A percentile compares a stretch with the other conserved stretches of the same genome.
Evolutionary conservation across 2,329 filamentous ascomycete genomes (phyloP).

Genomic region (Colletotrichum sp.): DNA sequence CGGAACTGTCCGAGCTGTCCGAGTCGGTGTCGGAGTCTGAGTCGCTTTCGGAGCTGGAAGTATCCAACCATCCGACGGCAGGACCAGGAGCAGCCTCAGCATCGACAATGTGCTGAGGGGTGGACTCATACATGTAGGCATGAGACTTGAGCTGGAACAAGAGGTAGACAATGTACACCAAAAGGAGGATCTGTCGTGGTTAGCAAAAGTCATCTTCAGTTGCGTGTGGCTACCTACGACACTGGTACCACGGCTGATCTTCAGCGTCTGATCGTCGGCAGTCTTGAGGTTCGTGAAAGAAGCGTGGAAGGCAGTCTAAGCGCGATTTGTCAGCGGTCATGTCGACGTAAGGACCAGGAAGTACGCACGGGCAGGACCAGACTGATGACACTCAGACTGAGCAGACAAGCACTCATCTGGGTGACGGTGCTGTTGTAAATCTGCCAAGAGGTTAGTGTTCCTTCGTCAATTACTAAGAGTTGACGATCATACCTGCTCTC

Average conservation of each 20-base stretch:
- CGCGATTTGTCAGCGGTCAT: constrained; percentile 23
- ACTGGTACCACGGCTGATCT: constrained; percentile 89
- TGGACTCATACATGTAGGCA: constrained; percentile 90
- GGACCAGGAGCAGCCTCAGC: constrained; percentile 88
- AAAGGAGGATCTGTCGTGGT: constrained; percentile 65
- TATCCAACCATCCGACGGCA: constrained; percentile 80
- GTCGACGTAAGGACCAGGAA: constrained; percentile 41
- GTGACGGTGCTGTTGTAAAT: constrained; percentile 96
- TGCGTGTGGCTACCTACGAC: constrained; percentile 60
- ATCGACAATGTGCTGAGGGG: constrained; percentile 90
- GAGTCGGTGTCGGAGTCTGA: constrained; percentile 72
- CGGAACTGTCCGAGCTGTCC: constrained; percentile 61
- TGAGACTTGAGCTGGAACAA: constrained; percentile 93
- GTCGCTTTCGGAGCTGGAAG: constrained; percentile 61
- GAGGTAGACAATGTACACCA: constrained; percentile 84
- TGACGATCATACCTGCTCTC: constrained; percentile 70
- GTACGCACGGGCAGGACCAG: constrained; percentile 75
- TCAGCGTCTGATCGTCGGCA: constrained; percentile 75
- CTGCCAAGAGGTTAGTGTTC: constrained; percentile 36
- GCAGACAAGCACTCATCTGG: constrained; percentile 92
- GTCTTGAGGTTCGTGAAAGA: constrained; percentile 69
- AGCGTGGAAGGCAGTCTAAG: constrained; percentile 85
- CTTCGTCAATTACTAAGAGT: not conserved
- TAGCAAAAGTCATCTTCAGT: not conserved
- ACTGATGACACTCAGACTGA: constrained; percentile 90